phyloP scores from a whole-genome alignment of 805 yeast genomes.

The Lipomyces kockii region DNA sequence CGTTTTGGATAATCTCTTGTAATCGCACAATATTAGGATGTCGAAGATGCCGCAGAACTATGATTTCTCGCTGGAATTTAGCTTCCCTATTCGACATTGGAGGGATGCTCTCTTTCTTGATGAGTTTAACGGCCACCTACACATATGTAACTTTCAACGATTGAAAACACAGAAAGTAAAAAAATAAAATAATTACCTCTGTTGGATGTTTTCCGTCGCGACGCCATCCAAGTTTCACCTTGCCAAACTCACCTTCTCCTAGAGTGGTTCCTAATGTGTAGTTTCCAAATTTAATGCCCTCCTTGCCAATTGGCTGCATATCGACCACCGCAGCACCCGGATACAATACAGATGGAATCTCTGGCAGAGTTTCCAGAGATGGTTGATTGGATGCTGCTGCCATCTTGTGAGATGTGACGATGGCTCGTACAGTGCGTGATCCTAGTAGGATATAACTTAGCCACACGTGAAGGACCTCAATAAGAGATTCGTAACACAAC shows the following conservation, averaged over 20 bases:
- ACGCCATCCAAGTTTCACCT: slow-evolving; percentile 95
- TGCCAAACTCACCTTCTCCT: slow-evolving; percentile 98
- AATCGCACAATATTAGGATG: slow-evolving; percentile 93
- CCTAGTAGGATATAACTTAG: not conserved
- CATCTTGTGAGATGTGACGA: not conserved
- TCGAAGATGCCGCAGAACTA: slow-evolving; percentile 75
- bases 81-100: slow-evolving; percentile 83
- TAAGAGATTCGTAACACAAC: not conserved
- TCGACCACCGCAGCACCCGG: slow-evolving; percentile 25
- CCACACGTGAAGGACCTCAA: not conserved
- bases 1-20: slow-evolving; percentile 92
- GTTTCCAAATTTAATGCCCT: slow-evolving; percentile 68
- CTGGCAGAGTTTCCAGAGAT: not conserved
- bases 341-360: not conserved
- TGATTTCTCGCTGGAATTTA: slow-evolving; percentile 90
- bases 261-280: slow-evolving; percentile 89
- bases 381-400: not conserved
- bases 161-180: not conserved
- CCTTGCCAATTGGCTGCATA: slow-evolving; percentile 29
- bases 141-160: slow-evolving; percentile 39
- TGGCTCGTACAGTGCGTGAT: not conserved
- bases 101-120: slow-evolving; percentile 85
- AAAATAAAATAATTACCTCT: slow-evolving; percentile 46
- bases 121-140: slow-evolving; percentile 92
- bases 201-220: slow-evolving; percentile 62